Evolutionary conservation across 2,329 filamentous ascomycete genomes (phyloP).

Genomic region (Apiospora koreana): DNA sequence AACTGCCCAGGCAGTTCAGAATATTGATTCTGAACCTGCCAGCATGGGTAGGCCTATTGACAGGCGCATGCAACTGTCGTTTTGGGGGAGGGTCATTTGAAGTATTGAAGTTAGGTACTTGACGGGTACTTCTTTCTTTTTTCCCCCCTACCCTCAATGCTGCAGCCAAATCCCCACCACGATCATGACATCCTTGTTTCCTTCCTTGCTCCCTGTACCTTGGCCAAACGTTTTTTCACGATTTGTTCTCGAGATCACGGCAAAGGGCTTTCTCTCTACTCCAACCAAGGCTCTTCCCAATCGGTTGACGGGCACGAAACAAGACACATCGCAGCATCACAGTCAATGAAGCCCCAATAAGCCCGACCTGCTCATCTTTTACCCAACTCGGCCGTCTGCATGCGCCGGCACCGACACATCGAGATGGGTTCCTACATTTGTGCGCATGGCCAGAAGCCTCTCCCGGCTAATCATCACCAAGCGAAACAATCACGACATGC

Average conservation of each 20-base stretch:
- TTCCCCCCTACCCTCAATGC: background rate
- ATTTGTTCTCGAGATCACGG: slow-evolving; percentile 1
- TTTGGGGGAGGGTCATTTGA: background rate
- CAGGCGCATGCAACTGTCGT: slow-evolving; percentile 6
- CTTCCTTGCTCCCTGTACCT: background rate
- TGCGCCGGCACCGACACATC: background rate
- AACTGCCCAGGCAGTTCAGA: background rate
- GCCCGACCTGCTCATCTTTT: background rate
- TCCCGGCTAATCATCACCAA: slow-evolving; percentile 1
- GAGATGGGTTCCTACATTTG: slow-evolving; percentile 3
- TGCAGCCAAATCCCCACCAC: background rate
- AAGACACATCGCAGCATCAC: background rate
- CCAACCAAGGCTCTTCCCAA: background rate
- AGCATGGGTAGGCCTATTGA: background rate
- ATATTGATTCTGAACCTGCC: background rate
- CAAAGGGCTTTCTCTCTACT: background rate
- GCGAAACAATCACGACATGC: background rate
- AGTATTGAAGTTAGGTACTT: background rate
- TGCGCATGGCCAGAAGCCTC: background rate
- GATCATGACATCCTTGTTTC: background rate
- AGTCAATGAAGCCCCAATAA: background rate
- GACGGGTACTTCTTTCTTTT: background rate
- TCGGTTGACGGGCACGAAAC: background rate
- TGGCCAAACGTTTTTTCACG: background rate
- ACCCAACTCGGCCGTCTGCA: background rate